Evolutionary conservation across 805 yeast genomes (phyloP), one percentile per base, ranked within the genome.

Genomic region (Candida yuanshanica): DNA sequence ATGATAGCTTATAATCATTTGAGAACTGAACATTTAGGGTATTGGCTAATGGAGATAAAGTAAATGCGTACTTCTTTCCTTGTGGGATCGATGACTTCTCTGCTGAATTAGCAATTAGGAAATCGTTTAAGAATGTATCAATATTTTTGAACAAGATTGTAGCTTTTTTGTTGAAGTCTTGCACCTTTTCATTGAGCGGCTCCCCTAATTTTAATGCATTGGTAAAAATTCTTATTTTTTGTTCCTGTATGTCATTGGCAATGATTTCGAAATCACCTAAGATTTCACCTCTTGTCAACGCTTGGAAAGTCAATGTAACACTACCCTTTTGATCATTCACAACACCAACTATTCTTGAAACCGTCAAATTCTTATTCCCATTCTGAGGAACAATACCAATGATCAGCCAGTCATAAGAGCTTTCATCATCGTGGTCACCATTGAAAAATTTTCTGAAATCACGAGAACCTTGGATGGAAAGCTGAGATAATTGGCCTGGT

Each of bases 1-100:
- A 72, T 0, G 79, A 74, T 31, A 62, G 63, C 16, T 64, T 60
- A 44, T 74, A 74, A 39, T 69, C 75, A 27, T 72, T 67, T 3
- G 69, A 68, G 39, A 81, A 63, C 53, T 79, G 85, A 35, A 75
- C 55, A 47, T 68, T 73, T n/a, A 81, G 60, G 0, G 80, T 70
- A 46, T 73, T 73, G 0, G 84, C 77, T 39, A 81, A 58, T 0
- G 89, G 89, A 10, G 81, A 70, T 17, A 81, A 59, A 2, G 75
- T 64, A 18, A 78, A 54, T 12, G 80, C 60, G 27, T 60, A 51
- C 13, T 49, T 53, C 31, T 41, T 50, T 0, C 45, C 44, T 17
- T 44, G 46, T 10, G 59, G 11, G 14, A 5, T 40, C 5, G 41
- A 42, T 6, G 48, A 47, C 26, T 54, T 55, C n/a, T 49, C 52